Conservation (phyloP, 192 early-diverging fungal species). For the Coemansia nantahalensis region DNA sequence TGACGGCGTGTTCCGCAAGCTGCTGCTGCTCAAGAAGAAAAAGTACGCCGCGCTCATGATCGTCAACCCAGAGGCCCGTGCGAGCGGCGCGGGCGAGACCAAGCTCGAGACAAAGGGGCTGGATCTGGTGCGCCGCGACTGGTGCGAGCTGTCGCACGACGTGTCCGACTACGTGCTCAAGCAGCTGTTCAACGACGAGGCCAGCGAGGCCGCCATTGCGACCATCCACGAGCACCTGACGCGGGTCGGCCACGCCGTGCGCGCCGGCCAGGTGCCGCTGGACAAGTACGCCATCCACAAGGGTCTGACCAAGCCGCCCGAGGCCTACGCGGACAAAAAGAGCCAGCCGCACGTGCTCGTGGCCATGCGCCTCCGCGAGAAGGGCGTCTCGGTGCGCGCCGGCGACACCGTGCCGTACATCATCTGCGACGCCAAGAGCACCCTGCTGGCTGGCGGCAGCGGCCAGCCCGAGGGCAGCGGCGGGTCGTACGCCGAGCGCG, state of each 20-base stretch:
- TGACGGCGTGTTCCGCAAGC: conserved; percentile 86
- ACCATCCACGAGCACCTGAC: conserved; percentile 75
- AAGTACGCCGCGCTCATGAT: conserved; percentile 92
- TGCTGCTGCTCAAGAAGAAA: conserved; percentile 96
- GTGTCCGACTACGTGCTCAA: conserved; percentile 75
- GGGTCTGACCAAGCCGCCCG: conserved; percentile 86
- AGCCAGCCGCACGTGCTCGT: conserved; percentile 95
- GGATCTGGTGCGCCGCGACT: conserved; percentile 95
- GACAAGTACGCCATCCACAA: conserved; percentile 94
- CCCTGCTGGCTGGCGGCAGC: background rate
- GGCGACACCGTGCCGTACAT: conserved; percentile 97
- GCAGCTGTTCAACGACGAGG: conserved; percentile 49
- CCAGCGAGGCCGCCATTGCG: conserved; percentile 67
- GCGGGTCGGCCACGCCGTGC: conserved; percentile 67
- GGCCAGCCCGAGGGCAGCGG: no score
- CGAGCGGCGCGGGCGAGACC: background rate
- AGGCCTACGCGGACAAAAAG: conserved; percentile 85
- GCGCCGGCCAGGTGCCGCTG: conserved; percentile 64
- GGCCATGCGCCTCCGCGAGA: conserved; percentile 74
- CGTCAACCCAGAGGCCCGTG: conserved; percentile 32
- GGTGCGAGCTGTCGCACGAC: conserved; percentile 92
- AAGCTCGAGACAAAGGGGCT: conserved; percentile 84
- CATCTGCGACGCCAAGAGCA: conserved; percentile 62
- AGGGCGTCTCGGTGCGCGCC: conserved; percentile 61
- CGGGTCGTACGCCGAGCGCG: conserved; percentile 65